phyloP scores from a whole-genome alignment of 495 filamentous ascomycete species.

The Penicillium diatomitis region DNA sequence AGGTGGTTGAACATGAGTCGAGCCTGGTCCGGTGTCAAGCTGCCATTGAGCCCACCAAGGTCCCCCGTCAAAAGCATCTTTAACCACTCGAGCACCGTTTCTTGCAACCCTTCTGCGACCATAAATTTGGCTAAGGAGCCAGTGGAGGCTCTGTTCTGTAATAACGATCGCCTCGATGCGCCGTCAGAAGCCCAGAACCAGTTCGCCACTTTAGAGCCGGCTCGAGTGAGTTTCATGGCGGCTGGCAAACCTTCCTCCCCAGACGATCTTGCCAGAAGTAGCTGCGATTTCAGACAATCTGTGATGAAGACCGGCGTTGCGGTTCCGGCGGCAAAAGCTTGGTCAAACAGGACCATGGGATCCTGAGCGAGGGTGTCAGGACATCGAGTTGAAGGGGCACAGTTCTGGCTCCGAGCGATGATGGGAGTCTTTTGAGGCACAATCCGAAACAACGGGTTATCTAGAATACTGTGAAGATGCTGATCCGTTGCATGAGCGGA shows the following conservation, averaged over 20 bases:
- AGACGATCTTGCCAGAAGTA: conserved; percentile 18
- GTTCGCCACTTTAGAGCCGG: conserved; percentile 24
- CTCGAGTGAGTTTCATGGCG: conserved; percentile 26
- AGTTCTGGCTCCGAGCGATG: not conserved
- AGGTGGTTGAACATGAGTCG: conserved; percentile 17
- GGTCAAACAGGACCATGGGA: conserved; percentile 34
- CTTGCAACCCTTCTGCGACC: conserved; percentile 30
- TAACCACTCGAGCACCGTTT: conserved; percentile 26
- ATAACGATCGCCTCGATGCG: conserved; percentile 14
- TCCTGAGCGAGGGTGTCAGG: conserved; percentile 18
- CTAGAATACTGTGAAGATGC: conserved; percentile 57
- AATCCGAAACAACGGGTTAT: conserved; percentile 52
- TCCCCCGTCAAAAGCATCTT: conserved; percentile 22
- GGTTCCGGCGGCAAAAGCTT: conserved; percentile 30
- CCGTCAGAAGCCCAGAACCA: conserved; percentile 37
- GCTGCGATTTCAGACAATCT: conserved; percentile 27
- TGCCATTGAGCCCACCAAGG: conserved; percentile 19
- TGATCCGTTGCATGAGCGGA: conserved; percentile 36
- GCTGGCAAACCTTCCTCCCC: conserved; percentile 8
- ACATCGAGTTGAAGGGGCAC: not conserved
- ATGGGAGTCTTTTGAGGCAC: conserved; percentile 14
- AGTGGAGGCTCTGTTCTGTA: conserved; percentile 15
- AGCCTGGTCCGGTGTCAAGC: conserved; percentile 13
- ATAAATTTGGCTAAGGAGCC: conserved; percentile 27
- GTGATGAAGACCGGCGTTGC: conserved; percentile 12